Base-by-base conservation (phyloP, 2,329 filamentous ascomycete genomes). In the Anthostomella pinea region DNA sequence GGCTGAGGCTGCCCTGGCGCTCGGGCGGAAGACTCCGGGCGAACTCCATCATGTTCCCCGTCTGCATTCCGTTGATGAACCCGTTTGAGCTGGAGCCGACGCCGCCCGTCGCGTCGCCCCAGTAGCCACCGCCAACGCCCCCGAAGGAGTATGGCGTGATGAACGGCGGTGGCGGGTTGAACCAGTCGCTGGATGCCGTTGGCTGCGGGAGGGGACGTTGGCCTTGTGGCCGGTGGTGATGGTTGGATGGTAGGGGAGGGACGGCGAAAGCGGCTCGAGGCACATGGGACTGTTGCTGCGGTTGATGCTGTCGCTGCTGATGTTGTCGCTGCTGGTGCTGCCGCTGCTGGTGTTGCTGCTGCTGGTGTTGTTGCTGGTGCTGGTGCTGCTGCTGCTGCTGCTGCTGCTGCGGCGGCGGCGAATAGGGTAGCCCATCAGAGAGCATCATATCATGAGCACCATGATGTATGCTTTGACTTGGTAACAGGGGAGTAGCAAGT, bases 1-100 rank as follows among this genome's bases (percentile, higher is more conserved):
- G 83, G 41, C 81, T 90, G 20, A 94, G 68, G 41, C 74, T 85
- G 47, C 81, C 87, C 52, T 79, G 79, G 41, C 72, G 75, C 56
- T 76, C 75, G 17, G 66, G 60, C 3, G 60, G 55, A n/a, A 60
- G 31, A 17, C 49, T 48, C 24, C 49, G 33, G 7, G 59, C 46
- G 31, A 60, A 49, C 10, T 46, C 40, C 21, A n/a, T n/a, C n/a
- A 51, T 44, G 17, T 45, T 41, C 11, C 41, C 42, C 32, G 46
- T 39, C 5, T 53, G 49, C 16, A 56, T 41, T n/a, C 52, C 49
- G 17, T 40, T 46, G 24, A 45, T 49, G 11, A 48, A 34, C 18
- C 54, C 52, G 23, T 56, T 52, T 21, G 48, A 23, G 7, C 25
- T 33, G 3, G 8, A 7, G 22, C 19, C 31, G 6, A 5, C 37